phyloP scores from a whole-genome alignment of 768 basidiomycete species.

The Termitomyces sp. region DNA sequence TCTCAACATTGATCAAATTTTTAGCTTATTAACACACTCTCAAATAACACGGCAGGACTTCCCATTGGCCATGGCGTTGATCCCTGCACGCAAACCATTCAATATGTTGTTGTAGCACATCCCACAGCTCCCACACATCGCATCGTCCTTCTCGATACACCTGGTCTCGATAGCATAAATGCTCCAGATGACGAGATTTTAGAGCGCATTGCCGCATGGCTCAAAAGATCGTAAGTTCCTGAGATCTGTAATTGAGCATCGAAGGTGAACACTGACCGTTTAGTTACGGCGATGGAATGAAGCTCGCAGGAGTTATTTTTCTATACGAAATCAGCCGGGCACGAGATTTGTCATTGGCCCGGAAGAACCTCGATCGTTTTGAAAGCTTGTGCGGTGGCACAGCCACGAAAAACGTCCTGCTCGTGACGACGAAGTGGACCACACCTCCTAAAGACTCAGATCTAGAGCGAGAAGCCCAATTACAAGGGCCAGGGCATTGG shows the following conservation, averaged over 20 bases:
- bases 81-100: constrained; percentile 6
- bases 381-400: constrained; percentile 7
- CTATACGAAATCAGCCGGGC: constrained; percentile 13
- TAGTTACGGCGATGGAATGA: constrained; percentile 8
- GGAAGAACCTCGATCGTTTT: constrained; percentile 11
- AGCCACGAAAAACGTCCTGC: constrained; percentile 10
- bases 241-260: neutral
- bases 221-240: constrained; percentile 6
- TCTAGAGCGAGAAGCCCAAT: constrained; percentile 2
- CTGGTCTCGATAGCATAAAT: constrained; percentile 10
- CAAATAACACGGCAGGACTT: neutral
- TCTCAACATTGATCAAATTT: neutral
- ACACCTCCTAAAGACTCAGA: constrained; percentile 3
- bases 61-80: constrained; percentile 12
- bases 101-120: constrained; percentile 4
- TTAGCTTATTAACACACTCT: constrained; percentile 12
- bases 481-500: constrained; percentile 7
- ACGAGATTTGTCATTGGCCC: constrained; percentile 3
- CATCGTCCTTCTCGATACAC: constrained; percentile 13
- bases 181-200: constrained; percentile 9
- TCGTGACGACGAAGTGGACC: constrained; percentile 14
- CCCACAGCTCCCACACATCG: constrained; percentile 8
- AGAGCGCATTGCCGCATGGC: constrained; percentile 7
- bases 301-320: constrained; percentile 13
- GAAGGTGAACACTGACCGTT: neutral